These are phyloP conservation scores for Ophiostoma sp. DNA, from an alignment of 2,329 filamentous ascomycete genomes.

Conservation along the genomic window DNA sequence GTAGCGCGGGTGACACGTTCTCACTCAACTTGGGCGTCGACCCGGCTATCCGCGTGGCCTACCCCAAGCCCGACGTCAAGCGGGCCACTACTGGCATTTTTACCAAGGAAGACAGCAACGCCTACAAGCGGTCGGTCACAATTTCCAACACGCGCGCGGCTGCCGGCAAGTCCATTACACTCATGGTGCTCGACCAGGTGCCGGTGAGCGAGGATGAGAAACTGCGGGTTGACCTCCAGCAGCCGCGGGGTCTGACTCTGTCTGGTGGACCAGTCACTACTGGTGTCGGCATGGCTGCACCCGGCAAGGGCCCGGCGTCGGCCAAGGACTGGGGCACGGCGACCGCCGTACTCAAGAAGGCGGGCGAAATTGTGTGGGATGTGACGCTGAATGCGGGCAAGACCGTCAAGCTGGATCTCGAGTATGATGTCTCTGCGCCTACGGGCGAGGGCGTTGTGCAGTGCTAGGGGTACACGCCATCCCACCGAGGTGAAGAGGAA, in stretches of 20 bases:
- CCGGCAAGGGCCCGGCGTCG: slow-evolving; percentile 29
- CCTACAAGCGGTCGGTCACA: slow-evolving; percentile 46
- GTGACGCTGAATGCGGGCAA: slow-evolving; percentile 54
- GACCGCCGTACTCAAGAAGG: slow-evolving; percentile 48
- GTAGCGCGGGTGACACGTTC: slow-evolving; percentile 51
- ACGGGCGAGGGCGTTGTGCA: slow-evolving; percentile 40
- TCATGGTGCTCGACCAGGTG: slow-evolving; percentile 56
- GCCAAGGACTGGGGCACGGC: slow-evolving; percentile 50
- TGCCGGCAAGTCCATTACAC: slow-evolving; percentile 37
- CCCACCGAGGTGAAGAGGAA: background rate
- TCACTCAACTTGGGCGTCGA: slow-evolving; percentile 55
- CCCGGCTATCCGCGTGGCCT: slow-evolving; percentile 50
- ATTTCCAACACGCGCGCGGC: slow-evolving; percentile 47
- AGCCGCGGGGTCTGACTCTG: slow-evolving; percentile 44
- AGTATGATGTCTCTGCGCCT: slow-evolving; percentile 58
- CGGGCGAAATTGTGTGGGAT: slow-evolving; percentile 55
- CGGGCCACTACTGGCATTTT: slow-evolving; percentile 49
- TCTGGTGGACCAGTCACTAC: slow-evolving; percentile 36
- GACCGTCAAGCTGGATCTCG: slow-evolving; percentile 52
- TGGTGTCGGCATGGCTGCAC: slow-evolving; percentile 27
- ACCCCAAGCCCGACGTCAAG: slow-evolving; percentile 52
- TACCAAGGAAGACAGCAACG: slow-evolving; percentile 47
- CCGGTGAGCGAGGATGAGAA: slow-evolving; percentile 58
- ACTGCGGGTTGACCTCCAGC: slow-evolving; percentile 47
- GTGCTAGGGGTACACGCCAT: slow-evolving; percentile 16